Evolutionary conservation across 768 basidiomycete species (phyloP).

Genomic region (Mycena haematopus): DNA sequence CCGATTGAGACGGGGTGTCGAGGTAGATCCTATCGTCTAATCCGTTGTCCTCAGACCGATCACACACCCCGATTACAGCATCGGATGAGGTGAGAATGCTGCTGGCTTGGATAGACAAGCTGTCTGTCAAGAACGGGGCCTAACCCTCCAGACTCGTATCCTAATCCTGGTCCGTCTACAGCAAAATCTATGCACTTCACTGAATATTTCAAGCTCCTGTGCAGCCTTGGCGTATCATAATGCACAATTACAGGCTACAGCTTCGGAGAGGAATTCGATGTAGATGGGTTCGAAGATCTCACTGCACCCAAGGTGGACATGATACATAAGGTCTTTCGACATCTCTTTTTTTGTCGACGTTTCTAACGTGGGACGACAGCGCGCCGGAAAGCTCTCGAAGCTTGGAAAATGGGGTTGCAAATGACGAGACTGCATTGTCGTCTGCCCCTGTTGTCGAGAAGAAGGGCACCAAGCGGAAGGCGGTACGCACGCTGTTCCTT

Average conservation of each 20-base stretch:
- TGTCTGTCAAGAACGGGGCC: slow-evolving; percentile 76
- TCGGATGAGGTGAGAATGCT: slow-evolving; percentile 66
- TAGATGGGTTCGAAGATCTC: slow-evolving; percentile 78
- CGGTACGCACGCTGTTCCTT: slow-evolving; percentile 49
- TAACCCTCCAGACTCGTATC: slow-evolving; percentile 91
- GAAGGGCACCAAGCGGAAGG: slow-evolving; percentile 68
- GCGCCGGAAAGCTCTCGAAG: slow-evolving; percentile 70
- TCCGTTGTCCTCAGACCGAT: background rate
- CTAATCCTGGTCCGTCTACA: slow-evolving; percentile 83
- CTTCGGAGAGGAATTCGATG: slow-evolving; percentile 89
- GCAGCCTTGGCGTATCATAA: slow-evolving; percentile 84
- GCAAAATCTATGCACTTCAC: background rate
- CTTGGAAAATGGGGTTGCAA: slow-evolving; percentile 72
- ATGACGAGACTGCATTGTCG: slow-evolving; percentile 63
- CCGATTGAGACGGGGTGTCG: slow-evolving; percentile 68
- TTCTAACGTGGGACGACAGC: slow-evolving; percentile 44
- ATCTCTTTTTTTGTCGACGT: background rate
- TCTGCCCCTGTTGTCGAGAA: slow-evolving; percentile 41
- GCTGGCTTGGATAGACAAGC: slow-evolving; percentile 81
- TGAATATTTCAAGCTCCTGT: slow-evolving; percentile 7
- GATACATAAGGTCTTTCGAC: slow-evolving; percentile 72
- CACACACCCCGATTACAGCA: slow-evolving; percentile 48
- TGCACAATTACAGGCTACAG: slow-evolving; percentile 88
- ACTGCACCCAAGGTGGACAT: slow-evolving; percentile 78
- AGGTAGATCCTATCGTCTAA: slow-evolving; percentile 50